A percentile compares a stretch with the other conserved stretches of the same genome.
Conservation (phyloP, 352 stramenopile species). For the Phytophthora sojae region DNA sequence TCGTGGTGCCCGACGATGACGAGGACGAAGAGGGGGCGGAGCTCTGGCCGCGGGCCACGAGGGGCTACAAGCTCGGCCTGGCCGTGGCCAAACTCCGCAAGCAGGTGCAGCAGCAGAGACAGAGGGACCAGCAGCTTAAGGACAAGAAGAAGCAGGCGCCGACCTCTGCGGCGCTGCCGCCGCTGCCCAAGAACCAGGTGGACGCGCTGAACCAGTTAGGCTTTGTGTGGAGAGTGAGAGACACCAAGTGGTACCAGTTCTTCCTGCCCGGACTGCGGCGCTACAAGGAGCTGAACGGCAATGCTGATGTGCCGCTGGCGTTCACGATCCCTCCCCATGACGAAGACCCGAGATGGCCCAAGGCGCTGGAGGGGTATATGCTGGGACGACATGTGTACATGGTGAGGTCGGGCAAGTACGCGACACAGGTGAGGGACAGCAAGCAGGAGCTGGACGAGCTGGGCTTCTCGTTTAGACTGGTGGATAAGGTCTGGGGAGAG, state of each 20-base stretch:
- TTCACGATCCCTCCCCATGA: constrained; percentile 62
- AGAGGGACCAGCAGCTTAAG: constrained; percentile 24
- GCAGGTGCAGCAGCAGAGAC: constrained; percentile 43
- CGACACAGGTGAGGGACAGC: constrained; percentile 47
- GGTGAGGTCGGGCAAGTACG: constrained; percentile 70
- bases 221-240: constrained; percentile 92
- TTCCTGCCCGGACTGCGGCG: constrained; percentile 67
- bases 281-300: constrained; percentile 68
- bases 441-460: constrained; percentile 54
- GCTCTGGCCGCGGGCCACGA: constrained; percentile 81
- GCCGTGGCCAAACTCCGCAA: constrained; percentile 91
- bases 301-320: constrained; percentile 63
- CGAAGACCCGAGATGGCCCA: constrained; percentile 55
- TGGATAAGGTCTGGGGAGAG: constrained; percentile 64
- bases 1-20: constrained; percentile 72
- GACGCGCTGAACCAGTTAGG: constrained; percentile 88
- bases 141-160: constrained; percentile 21
- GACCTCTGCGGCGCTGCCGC: constrained; percentile 11
- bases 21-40: constrained; percentile 33
- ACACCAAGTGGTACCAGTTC: constrained; percentile 76
- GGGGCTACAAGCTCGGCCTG: constrained; percentile 86
- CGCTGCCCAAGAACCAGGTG: constrained; percentile 65
- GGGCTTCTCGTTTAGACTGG: constrained; percentile 72
- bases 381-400: constrained; percentile 77
- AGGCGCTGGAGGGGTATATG: constrained; percentile 56